Evolutionary conservation across 371 early-diverging fungal species (phyloP).

Genomic region (Mortierella sp.): DNA sequence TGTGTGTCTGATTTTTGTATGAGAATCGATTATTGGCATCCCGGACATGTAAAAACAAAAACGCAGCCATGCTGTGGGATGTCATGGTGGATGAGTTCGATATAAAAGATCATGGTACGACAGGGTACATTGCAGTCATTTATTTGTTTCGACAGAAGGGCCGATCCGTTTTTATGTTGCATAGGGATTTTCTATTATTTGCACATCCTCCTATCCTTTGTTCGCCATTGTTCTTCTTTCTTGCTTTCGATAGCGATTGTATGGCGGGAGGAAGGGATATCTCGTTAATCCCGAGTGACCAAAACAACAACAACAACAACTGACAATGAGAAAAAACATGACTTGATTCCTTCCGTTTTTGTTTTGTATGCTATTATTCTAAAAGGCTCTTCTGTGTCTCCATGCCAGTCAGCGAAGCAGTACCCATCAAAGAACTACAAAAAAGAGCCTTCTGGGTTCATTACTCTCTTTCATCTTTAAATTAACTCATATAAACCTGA

Average conservation of each 20-base stretch:
- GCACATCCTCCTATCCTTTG: not conserved
- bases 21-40: no score
- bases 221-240: not conserved
- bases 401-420: not conserved
- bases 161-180: not conserved
- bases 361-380: not conserved
- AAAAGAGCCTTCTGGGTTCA: not conserved
- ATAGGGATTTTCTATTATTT: no score
- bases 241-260: not conserved
- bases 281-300: no score
- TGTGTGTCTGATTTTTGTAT: no score
- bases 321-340: not conserved
- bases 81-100: not conserved
- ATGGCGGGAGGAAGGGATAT: not conserved
- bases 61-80: not conserved
- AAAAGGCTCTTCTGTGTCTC: conserved; percentile 7
- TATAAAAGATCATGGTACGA: not conserved
- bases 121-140: not conserved
- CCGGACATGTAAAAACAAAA: not conserved
- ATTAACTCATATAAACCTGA: not conserved
- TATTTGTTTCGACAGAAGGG: not conserved
- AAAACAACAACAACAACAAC: not conserved
- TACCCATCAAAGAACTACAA: not conserved
- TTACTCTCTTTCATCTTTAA: not conserved
- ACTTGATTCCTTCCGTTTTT: not conserved